A percentile compares a stretch with the other conserved stretches of the same genome.
Conservation (phyloP, 441 rosid genomes). For the Geranium incanum region DNA sequence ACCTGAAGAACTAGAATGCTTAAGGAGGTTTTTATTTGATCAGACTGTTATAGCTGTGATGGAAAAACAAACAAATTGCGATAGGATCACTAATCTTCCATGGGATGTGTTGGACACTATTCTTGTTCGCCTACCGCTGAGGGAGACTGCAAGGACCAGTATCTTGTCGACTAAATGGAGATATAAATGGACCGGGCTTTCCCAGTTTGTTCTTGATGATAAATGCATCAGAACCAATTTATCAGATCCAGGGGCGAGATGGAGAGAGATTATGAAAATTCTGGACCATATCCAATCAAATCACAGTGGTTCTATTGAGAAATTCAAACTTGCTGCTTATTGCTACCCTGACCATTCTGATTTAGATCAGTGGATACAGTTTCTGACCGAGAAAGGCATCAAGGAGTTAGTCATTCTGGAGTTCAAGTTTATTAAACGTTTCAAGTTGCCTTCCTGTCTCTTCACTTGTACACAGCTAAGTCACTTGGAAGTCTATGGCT, state of each 20-base stretch:
- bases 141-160: slow-evolving; percentile 30
- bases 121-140: slow-evolving; percentile 21
- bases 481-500: slow-evolving; percentile 22
- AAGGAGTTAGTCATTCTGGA: slow-evolving; percentile 18
- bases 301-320: slow-evolving; percentile 24
- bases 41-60: not conserved
- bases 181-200: slow-evolving; percentile 24
- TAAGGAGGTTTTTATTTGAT: not conserved
- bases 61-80: slow-evolving; percentile 22
- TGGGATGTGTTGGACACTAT: slow-evolving; percentile 25
- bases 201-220: slow-evolving; percentile 23
- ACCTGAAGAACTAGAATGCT: not conserved
- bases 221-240: slow-evolving; percentile 18
- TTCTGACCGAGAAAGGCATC: slow-evolving; percentile 21
- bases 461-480: slow-evolving; percentile 25
- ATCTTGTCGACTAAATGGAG: slow-evolving; percentile 29
- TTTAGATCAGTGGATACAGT: slow-evolving; percentile 23
- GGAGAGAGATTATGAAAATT: slow-evolving; percentile 24
- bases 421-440: slow-evolving; percentile 16
- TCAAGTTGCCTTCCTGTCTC: slow-evolving; percentile 24
- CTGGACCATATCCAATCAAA: slow-evolving; percentile 19
- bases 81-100: slow-evolving; percentile 28
- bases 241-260: slow-evolving; percentile 8
- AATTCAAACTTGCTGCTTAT: slow-evolving; percentile 24
- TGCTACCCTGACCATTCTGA: slow-evolving; percentile 19